phyloP scores from a whole-genome alignment of 495 filamentous ascomycete genomes.

The Chaetomium fimeti region DNA sequence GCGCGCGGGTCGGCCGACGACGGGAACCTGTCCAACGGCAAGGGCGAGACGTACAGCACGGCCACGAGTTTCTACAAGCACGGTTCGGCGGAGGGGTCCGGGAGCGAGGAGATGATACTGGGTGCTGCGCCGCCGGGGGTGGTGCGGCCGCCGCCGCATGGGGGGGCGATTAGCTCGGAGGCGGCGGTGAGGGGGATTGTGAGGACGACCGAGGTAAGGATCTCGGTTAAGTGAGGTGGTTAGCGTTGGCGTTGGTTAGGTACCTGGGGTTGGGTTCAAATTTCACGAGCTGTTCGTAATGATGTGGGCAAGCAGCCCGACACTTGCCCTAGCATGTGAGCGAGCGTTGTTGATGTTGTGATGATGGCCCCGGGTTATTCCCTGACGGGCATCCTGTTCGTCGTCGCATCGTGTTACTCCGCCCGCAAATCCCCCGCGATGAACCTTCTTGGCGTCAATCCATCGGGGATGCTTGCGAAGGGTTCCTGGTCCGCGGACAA shows the following conservation, averaged over 20 bases:
- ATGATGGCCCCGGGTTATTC: no score
- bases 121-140: neutral
- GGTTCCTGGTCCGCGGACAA: neutral
- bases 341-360: no score
- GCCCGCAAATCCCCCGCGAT: neutral
- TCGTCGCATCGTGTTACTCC: neutral
- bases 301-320: no score
- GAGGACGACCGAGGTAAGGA: constrained; percentile 18
- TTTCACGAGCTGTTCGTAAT: neutral
- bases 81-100: constrained; percentile 6
- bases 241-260: neutral
- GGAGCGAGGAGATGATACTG: constrained; percentile 24
- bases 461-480: neutral
- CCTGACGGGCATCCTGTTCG: neutral
- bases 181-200: constrained; percentile 18
- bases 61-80: constrained; percentile 18
- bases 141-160: neutral
- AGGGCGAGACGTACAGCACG: constrained; percentile 4
- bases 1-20: constrained; percentile 4
- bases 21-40: neutral
- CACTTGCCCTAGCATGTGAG: no score
- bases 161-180: neutral
- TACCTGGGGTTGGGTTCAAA: neutral
- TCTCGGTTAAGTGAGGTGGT: neutral
- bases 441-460: neutral